Percentiles rank a stretch among this genome's conserved stretches.
These are phyloP conservation scores for Botryosphaeria agaves DNA, from an alignment of 2,329 filamentous ascomycete genomes.

Conservation along the genomic window DNA sequence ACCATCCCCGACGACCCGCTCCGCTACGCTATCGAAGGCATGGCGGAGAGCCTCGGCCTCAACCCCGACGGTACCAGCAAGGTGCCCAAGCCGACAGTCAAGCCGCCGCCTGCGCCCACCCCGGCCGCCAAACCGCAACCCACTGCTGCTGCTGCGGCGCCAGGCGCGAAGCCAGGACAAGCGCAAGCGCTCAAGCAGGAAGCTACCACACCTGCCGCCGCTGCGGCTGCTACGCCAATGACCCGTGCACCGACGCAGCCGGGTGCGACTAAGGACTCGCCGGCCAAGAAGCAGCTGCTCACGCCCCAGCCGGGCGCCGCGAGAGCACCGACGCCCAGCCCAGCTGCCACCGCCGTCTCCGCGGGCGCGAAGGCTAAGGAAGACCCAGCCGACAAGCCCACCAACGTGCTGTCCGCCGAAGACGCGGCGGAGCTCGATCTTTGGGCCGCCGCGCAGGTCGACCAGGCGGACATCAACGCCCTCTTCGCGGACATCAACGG, in stretches of 20 bases:
- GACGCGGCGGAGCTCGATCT: constrained; percentile 8
- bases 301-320: constrained; percentile 14
- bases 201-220: constrained; percentile 10
- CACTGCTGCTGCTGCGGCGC: constrained; percentile 6
- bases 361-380: not conserved
- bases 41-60: constrained; percentile 29
- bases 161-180: constrained; percentile 16
- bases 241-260: constrained; percentile 9
- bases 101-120: constrained; percentile 9
- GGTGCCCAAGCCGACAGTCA: constrained; percentile 15
- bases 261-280: constrained; percentile 15
- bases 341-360: constrained; percentile 2
- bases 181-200: constrained; percentile 14
- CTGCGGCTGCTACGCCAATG: constrained; percentile 17
- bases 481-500: not conserved
- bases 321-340: constrained; percentile 18
- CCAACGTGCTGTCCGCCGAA: constrained; percentile 3
- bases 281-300: constrained; percentile 18
- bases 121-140: constrained; percentile 5
- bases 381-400: too few species aligned
- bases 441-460: constrained; percentile 6
- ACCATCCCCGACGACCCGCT: constrained; percentile 36
- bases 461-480: not conserved
- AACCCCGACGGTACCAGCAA: constrained; percentile 24
- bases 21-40: constrained; percentile 36